A percentile compares a stretch with the other conserved stretches of the same genome.
Evolutionary conservation across 1,284 basidiomycete genomes (phyloP).

Genomic region (Sutorius eximius): DNA sequence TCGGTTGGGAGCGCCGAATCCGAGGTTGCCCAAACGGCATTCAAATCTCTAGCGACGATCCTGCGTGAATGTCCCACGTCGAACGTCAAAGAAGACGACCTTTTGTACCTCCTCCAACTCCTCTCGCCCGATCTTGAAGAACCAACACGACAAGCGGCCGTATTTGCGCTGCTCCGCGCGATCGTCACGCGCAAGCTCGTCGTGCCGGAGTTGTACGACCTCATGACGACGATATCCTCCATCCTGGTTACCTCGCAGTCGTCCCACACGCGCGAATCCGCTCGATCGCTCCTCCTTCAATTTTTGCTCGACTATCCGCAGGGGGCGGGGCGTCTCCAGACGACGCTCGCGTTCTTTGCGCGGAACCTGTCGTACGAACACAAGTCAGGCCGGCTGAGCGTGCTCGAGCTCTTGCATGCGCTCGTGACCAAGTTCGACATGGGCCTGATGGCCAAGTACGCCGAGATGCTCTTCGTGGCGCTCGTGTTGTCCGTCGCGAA

Average conservation of each 20-base stretch:
- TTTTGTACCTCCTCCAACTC: conserved; percentile 84
- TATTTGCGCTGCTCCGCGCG: conserved; percentile 90
- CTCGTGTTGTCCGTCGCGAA: conserved; percentile 94
- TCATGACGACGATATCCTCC: conserved; percentile 94
- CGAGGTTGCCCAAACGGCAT: conserved; percentile 85
- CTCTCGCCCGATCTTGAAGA: conserved; percentile 94
- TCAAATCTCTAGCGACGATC: conserved; percentile 85
- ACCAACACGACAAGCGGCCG: conserved; percentile 79
- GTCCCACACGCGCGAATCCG: conserved; percentile 87
- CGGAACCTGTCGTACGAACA: conserved; percentile 92
- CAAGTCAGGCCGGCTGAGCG: conserved; percentile 88
- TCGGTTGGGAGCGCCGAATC: conserved; percentile 87
- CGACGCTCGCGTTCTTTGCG: conserved; percentile 90
- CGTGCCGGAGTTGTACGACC: conserved; percentile 95
- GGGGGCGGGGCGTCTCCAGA: conserved; percentile 86
- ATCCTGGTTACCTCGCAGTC: conserved; percentile 96
- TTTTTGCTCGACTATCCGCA: conserved; percentile 99
- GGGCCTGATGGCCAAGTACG: conserved; percentile 75
- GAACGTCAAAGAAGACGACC: conserved; percentile 86
- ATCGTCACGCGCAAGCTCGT: conserved; percentile 91
- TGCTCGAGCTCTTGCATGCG: conserved; percentile 87
- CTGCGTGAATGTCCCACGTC: conserved; percentile 83
- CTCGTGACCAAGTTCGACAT: conserved; percentile 85
- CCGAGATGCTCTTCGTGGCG: conserved; percentile 90
- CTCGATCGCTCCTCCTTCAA: conserved; percentile 86